phyloP scores from a whole-genome alignment of 2,329 filamentous ascomycete genomes.

The Pseudogymnoascus sp. region DNA sequence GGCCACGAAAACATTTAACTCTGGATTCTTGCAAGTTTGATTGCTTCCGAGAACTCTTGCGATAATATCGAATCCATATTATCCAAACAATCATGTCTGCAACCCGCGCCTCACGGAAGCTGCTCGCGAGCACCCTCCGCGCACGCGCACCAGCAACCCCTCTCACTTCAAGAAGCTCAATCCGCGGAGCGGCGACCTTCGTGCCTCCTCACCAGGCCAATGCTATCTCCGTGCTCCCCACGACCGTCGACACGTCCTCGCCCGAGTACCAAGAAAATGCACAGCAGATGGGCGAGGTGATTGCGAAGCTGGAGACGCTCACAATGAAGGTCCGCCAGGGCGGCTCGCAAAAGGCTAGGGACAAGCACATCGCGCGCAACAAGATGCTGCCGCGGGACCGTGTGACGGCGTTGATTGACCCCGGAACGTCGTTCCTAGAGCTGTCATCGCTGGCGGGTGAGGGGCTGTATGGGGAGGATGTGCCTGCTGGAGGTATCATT shows the following conservation, averaged over 20 bases:
- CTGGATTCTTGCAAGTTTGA: not conserved
- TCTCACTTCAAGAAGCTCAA: conserved; percentile 13
- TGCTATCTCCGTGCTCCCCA: conserved; percentile 73
- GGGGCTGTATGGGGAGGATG: conserved; percentile 80
- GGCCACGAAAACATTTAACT: conserved; percentile 4
- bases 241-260: conserved; percentile 67
- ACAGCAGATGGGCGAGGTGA: conserved; percentile 65
- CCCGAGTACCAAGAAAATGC: conserved; percentile 76
- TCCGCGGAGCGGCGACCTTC: conserved; percentile 57
- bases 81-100: conserved; percentile 38
- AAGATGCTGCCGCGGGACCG: conserved; percentile 95
- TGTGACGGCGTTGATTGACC: conserved; percentile 78
- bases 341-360: conserved; percentile 70
- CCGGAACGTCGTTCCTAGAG: conserved; percentile 84
- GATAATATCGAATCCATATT: conserved; percentile 7
- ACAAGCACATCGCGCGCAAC: conserved; percentile 78
- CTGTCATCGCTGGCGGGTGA: conserved; percentile 87
- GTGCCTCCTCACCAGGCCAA: conserved; percentile 73
- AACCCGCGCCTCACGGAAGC: conserved; percentile 39
- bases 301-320: conserved; percentile 59
- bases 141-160: conserved; percentile 22
- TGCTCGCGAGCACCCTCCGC: conserved; percentile 36
- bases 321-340: conserved; percentile 66
- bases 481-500: conserved; percentile 84
- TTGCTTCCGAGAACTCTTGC: not conserved